Evolutionary conservation across 192 early-diverging fungal genomes (phyloP).

Genomic region (Backusella tarrabulga): DNA sequence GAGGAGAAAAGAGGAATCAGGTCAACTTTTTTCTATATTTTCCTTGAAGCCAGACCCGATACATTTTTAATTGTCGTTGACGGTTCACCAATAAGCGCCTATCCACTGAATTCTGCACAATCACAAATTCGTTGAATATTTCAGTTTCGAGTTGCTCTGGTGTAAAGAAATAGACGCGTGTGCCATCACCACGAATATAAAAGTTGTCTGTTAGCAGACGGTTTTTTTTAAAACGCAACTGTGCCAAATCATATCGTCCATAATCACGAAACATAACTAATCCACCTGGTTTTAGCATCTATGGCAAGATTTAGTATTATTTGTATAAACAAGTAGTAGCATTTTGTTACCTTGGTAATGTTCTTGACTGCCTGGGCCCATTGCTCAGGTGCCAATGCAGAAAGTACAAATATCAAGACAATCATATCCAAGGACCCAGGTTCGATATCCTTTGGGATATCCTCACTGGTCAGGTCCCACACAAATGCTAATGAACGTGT

Average conservation of each 20-base stretch:
- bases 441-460: conserved; percentile 67
- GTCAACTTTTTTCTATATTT: conserved; percentile 76
- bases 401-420: conserved; percentile 94
- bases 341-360: conserved; percentile 59
- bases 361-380: conserved; percentile 83
- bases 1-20: background rate
- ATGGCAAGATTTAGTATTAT: background rate
- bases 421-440: conserved; percentile 86
- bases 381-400: conserved; percentile 84
- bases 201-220: conserved; percentile 90
- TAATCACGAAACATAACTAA: conserved; percentile 91
- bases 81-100: conserved; percentile 93
- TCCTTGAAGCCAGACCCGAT: conserved; percentile 94
- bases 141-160: conserved; percentile 45
- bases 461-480: conserved; percentile 84
- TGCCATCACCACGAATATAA: conserved; percentile 97
- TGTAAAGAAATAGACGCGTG: conserved; percentile 93
- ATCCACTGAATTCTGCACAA: conserved; percentile 93
- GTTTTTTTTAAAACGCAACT: conserved; percentile 93
- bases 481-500: conserved; percentile 85
- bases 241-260: conserved; percentile 96
- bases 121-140: conserved; percentile 43
- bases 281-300: conserved; percentile 87
- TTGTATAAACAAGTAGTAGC: background rate
- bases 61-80: conserved; percentile 92